Percentiles rank a stretch among this genome's conserved stretches.
Conservation (phyloP, 2,329 filamentous ascomycete genomes). For the Neocatenulostroma microsporum region DNA sequence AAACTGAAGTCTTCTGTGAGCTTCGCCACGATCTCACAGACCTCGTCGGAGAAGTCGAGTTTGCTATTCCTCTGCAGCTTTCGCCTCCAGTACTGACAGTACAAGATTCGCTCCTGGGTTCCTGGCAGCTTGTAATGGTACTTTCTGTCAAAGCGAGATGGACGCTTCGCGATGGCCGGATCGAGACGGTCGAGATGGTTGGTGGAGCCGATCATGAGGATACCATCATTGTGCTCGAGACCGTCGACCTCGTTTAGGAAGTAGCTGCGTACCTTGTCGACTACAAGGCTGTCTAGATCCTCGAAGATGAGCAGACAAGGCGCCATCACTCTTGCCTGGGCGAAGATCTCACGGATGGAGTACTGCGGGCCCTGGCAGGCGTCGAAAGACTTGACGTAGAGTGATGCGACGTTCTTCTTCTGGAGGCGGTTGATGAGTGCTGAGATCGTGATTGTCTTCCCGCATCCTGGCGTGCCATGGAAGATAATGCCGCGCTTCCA, state of each 20-base stretch:
- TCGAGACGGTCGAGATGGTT: conserved; percentile 34
- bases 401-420: conserved; percentile 46
- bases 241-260: conserved; percentile 40
- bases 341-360: conserved; percentile 40
- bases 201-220: conserved; percentile 36
- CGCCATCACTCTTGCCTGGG: conserved; percentile 30
- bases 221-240: conserved; percentile 34
- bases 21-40: conserved; percentile 43
- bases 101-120: conserved; percentile 32
- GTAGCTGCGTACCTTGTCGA: conserved; percentile 29
- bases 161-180: conserved; percentile 38
- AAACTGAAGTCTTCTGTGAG: conserved; percentile 59
- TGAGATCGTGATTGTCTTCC: conserved; percentile 62
- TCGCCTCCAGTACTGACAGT: conserved; percentile 39
- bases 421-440: conserved; percentile 58
- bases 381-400: conserved; percentile 50
- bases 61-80: conserved; percentile 29
- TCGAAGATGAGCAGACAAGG: conserved; percentile 37
- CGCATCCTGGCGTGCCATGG: conserved; percentile 56
- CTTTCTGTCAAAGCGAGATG: conserved; percentile 41
- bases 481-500: conserved; percentile 65
- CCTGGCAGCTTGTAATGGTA: conserved; percentile 39
- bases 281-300: conserved; percentile 36
- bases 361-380: conserved; percentile 43
- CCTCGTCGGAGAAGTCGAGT: conserved; percentile 23